A percentile compares a stretch with the other conserved stretches of the same genome.
These are phyloP conservation scores for Penicillium bialowiezense DNA, from an alignment of 495 filamentous ascomycete species.

Conservation along the genomic window DNA sequence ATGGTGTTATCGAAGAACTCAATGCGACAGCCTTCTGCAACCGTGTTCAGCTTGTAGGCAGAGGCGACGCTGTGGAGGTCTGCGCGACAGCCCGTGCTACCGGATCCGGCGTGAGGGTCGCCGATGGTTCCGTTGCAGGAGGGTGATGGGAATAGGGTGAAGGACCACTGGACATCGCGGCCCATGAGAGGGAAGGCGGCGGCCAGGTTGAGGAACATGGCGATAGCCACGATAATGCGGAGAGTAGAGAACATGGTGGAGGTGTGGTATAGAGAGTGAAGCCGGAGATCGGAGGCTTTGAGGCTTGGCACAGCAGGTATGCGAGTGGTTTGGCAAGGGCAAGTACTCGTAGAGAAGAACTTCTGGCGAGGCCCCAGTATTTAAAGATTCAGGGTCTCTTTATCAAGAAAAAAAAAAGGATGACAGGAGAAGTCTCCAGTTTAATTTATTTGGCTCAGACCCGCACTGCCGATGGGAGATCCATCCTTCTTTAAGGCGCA, in stretches of 20 bases:
- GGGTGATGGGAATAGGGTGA: constrained; percentile 19
- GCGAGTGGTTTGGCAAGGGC: too few relatives aligned
- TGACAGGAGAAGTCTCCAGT: constrained; percentile 7
- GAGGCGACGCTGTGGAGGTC: constrained; percentile 22
- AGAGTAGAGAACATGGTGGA: constrained; percentile 8
- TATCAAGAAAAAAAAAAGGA: neutral
- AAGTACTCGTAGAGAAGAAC: neutral
- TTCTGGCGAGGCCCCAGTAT: neutral
- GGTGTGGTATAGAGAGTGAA: neutral
- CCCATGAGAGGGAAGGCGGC: constrained; percentile 18
- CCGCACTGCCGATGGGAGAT: neutral
- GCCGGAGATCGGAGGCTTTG: neutral
- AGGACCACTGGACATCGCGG: constrained; percentile 24
- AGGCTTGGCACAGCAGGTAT: neutral
- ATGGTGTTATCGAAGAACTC: constrained; percentile 31
- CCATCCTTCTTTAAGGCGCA: neutral
- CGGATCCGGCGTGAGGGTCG: constrained; percentile 18
- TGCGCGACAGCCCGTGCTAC: constrained; percentile 29
- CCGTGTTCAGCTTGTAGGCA: constrained; percentile 17
- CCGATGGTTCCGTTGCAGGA: constrained; percentile 13
- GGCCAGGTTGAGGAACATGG: constrained; percentile 9
- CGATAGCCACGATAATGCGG: constrained; percentile 3
- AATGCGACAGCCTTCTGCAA: constrained; percentile 20
- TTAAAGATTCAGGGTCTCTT: constrained; percentile 1
- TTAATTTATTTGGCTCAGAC: constrained; percentile 10